Evolutionary conservation across 345 rosid species (phyloP), one percentile per base, ranked within the genome.

Genomic region (Eucalyptus tenuipes): DNA sequence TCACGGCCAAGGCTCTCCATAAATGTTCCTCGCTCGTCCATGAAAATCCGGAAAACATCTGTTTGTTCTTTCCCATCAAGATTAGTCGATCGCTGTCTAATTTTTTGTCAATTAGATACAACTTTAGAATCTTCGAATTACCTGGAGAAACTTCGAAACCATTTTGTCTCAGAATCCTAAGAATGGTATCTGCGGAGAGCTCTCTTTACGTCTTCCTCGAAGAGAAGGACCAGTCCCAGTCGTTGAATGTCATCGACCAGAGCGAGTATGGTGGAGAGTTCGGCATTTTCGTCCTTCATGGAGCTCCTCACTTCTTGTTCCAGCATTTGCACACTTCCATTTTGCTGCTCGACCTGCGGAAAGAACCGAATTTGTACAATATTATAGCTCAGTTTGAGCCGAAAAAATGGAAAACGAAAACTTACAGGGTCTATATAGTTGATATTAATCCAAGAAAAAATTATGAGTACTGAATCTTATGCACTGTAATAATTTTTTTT

Each of bases 241-340:
- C 94, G 88, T 71, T 92, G 92, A 53, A 94, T 87, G 80, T 91
- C 93, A 85, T 94, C 94, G 47, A 94, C 91, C 87, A 92, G 27
- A 88, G 90, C 89, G 68, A 93, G 92, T 13, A 87, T 31, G 61
- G 20, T n/a, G 87, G 87, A 14, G 42, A 87, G 10, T 20, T 90
- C 88, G 44, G 57, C 88, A 27, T 40, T 81, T 80, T 87, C 91
- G 42, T 68, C 82, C 8, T 86, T 59, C 3, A 93, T 52, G 68
- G 79, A 85, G 33, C 66, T 16, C 55, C 91, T 89, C 86, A 93
- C 81, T 49, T 92, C 90, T 64, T 89, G 88, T 89, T 92, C 92
- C 27, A 93, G 89, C 87, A 79, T 75, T 85, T 27, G 31, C 16
- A 85, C 90, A 86, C 88, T 87, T 31, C 22, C 42, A 8, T 49